Evolutionary conservation across 2,329 filamentous ascomycete species (phyloP).

Genomic region (Curvularia verruculosa): DNA sequence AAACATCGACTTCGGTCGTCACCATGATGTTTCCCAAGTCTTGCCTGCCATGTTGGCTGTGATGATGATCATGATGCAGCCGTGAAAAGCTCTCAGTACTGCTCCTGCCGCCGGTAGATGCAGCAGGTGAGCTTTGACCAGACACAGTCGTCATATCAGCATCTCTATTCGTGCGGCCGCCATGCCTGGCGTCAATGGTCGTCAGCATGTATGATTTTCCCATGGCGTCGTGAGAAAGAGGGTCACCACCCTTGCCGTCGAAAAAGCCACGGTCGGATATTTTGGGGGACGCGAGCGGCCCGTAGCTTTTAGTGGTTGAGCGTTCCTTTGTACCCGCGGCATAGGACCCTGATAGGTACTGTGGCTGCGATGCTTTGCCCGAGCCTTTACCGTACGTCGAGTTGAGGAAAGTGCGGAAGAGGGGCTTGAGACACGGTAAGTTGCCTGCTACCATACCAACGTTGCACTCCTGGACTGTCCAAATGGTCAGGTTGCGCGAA

Average conservation of each 20-base stretch:
- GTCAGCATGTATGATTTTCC: constrained; percentile 20
- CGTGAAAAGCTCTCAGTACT: constrained; percentile 12
- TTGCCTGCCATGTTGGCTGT: neutral
- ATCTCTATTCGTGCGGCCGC: neutral
- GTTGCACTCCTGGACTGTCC: constrained; percentile 54
- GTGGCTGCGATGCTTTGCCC: constrained; percentile 16
- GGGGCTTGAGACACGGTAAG: constrained; percentile 52
- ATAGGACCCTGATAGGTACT: constrained; percentile 24
- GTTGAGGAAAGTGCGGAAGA: constrained; percentile 49
- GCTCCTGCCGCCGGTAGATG: neutral
- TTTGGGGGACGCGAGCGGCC: constrained; percentile 9
- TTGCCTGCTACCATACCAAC: constrained; percentile 54
- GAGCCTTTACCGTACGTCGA: constrained; percentile 37
- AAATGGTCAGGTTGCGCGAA: constrained; percentile 56
- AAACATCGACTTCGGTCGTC: constrained; percentile 22
- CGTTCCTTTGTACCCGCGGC: constrained; percentile 24
- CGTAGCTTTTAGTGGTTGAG: constrained; percentile 16
- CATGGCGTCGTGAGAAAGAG: neutral
- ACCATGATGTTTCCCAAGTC: constrained; percentile 15
- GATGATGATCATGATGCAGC: constrained; percentile 4
- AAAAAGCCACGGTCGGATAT: constrained; percentile 2
- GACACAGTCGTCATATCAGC: neutral
- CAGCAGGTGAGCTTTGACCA: constrained; percentile 9
- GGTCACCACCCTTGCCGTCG: neutral
- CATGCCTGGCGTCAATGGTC: constrained; percentile 12